These are phyloP conservation scores for Phialophora chinensis DNA, from an alignment of 2,329 filamentous ascomycete genomes.

Conservation along the genomic window DNA sequence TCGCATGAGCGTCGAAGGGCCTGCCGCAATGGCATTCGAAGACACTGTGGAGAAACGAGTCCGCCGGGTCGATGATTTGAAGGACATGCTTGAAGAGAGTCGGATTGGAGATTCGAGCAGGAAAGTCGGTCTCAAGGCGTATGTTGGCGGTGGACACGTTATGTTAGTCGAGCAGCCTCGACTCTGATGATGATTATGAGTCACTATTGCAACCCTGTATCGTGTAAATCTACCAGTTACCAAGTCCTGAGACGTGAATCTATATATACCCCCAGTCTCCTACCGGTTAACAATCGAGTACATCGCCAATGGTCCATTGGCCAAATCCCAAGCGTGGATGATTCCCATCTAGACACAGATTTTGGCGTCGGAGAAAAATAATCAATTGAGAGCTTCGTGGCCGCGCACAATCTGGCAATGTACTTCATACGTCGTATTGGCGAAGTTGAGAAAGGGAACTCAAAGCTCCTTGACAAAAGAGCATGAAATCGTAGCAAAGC, in stretches of 20 bases:
- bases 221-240: background rate
- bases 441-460: no score
- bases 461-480: no score
- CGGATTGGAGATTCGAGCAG: conserved; percentile 21
- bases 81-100: conserved; percentile 24
- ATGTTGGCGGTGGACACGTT: conserved; percentile 14
- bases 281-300: no score
- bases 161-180: conserved; percentile 25
- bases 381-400: no score
- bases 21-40: conserved; percentile 23
- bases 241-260: background rate
- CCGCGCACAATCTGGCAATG: no score
- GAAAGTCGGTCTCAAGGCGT: conserved; percentile 9
- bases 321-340: no score
- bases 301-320: no score
- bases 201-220: background rate
- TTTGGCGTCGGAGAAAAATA: no score
- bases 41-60: conserved; percentile 18
- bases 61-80: conserved; percentile 8
- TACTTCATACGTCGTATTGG: no score
- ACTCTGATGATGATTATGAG: conserved; percentile 10
- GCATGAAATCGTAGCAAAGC: no score
- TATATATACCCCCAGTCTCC: background rate
- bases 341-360: no score
- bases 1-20: conserved; percentile 21